Percentiles rank a stretch among this genome's conserved stretches.
Evolutionary conservation across 1,284 basidiomycete species (phyloP).

Genomic region (Sanghuangporus weigelae): DNA sequence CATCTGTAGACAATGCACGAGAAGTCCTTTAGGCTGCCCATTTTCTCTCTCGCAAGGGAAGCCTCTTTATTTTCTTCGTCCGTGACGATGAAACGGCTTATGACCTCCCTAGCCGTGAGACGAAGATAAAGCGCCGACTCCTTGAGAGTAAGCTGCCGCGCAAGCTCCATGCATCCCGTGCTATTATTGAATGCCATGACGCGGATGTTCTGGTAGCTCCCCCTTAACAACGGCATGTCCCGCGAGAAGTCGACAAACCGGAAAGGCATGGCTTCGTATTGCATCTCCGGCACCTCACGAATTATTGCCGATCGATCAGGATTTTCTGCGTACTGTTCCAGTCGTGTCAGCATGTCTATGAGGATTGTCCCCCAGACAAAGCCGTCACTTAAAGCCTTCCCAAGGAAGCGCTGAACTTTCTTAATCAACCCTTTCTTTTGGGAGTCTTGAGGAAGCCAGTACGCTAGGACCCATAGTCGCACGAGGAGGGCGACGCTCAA

Average conservation of each 20-base stretch:
- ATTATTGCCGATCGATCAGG: neutral
- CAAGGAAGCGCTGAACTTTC: conserved; percentile 3
- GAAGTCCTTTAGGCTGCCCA: conserved; percentile 9
- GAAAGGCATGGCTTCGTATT: conserved; percentile 1
- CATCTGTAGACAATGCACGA: conserved; percentile 3
- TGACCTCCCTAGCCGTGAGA: conserved; percentile 7
- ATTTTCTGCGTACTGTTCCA: neutral
- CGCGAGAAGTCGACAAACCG: conserved; percentile 1
- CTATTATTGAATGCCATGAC: neutral
- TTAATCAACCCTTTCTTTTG: neutral
- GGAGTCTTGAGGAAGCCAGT: conserved; percentile 3
- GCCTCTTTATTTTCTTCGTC: neutral
- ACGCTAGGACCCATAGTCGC: neutral
- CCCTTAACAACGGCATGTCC: neutral
- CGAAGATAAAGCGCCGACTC: conserved; percentile 7
- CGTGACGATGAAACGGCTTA: neutral
- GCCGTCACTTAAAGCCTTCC: neutral
- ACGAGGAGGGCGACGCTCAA: neutral
- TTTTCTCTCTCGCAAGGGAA: neutral
- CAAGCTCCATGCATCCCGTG: conserved; percentile 1
- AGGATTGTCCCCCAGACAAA: neutral
- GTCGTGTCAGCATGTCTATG: neutral
- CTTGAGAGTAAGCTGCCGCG: conserved; percentile 11
- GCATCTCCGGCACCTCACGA: neutral
- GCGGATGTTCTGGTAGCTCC: neutral